Evolutionary conservation across 1,139 yeast species (phyloP).

Genomic region (Torulaspora pretoriensis): DNA sequence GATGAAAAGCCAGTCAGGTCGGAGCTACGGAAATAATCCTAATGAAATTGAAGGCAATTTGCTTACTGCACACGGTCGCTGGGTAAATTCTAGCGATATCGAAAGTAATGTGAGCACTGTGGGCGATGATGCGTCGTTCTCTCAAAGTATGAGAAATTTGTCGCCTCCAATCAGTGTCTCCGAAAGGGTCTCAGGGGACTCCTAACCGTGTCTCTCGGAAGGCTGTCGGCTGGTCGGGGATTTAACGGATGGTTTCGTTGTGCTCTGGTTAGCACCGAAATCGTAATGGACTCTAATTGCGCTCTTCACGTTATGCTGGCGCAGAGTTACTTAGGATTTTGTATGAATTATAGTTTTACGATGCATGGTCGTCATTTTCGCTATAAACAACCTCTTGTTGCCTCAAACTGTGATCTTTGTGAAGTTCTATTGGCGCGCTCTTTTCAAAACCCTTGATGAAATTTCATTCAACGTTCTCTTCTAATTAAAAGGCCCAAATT

Average conservation of each 20-base stretch:
- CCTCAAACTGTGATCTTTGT: too few relatives aligned
- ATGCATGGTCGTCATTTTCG: neutral
- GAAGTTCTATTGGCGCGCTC: neutral
- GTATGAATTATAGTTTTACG: neutral
- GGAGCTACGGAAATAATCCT: conserved; percentile 5
- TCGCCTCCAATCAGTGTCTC: conserved; percentile 20
- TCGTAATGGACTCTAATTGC: neutral
- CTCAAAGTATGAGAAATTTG: conserved; percentile 20
- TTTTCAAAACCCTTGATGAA: neutral
- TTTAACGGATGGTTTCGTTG: neutral
- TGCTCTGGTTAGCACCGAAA: conserved; percentile 1
- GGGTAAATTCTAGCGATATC: conserved; percentile 17
- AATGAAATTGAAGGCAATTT: conserved; percentile 10
- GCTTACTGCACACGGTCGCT: conserved; percentile 7
- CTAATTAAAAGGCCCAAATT: neutral
- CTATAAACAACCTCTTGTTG: neutral
- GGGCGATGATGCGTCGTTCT: conserved; percentile 31
- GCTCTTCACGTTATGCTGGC: neutral
- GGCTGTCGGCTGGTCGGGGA: neutral
- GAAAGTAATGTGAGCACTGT: conserved; percentile 30
- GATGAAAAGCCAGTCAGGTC: conserved; percentile 1
- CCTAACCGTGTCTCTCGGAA: neutral
- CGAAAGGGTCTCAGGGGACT: neutral
- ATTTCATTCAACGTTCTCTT: neutral
- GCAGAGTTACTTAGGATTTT: neutral